Conservation (phyloP, 2,329 filamentous ascomycete genomes). For the Trichophyton mentagrophytes region DNA sequence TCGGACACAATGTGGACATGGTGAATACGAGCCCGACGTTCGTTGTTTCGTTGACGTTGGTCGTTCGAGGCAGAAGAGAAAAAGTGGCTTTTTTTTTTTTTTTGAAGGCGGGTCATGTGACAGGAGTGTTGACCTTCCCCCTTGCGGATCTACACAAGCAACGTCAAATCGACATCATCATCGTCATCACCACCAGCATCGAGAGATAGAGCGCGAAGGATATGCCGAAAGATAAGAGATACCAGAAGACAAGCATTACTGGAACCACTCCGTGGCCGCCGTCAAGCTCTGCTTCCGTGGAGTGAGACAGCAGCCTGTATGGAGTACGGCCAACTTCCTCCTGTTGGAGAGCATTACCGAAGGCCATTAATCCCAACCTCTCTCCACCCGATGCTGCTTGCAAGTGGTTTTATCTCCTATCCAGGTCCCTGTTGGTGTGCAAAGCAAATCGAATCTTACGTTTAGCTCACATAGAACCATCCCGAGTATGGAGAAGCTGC, state of each 20-base stretch:
- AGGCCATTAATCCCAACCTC: neutral
- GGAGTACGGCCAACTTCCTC: neutral
- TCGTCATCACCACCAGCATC: too few species aligned
- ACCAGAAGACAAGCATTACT: neutral
- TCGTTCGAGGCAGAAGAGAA: neutral
- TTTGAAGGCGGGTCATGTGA: neutral
- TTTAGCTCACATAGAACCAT: neutral
- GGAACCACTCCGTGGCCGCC: neutral
- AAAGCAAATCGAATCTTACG: neutral
- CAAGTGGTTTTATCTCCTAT: neutral
- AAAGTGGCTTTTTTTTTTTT: neutral
- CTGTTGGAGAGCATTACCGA: neutral
- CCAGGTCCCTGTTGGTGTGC: neutral
- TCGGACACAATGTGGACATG: neutral
- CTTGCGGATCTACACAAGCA: too few species aligned
- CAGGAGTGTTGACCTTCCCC: neutral
- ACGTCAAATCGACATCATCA: too few species aligned
- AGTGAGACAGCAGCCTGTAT: conserved; percentile 1
- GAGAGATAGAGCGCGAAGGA: too few species aligned
- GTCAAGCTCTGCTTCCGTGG: neutral
- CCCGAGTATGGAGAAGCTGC: neutral
- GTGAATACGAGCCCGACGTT: neutral
- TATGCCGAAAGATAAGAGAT: neutral
- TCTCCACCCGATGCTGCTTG: neutral
- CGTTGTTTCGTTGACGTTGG: neutral